phyloP scores from a whole-genome alignment of 371 early-diverging fungal species.

The Mucor plumbeus region DNA sequence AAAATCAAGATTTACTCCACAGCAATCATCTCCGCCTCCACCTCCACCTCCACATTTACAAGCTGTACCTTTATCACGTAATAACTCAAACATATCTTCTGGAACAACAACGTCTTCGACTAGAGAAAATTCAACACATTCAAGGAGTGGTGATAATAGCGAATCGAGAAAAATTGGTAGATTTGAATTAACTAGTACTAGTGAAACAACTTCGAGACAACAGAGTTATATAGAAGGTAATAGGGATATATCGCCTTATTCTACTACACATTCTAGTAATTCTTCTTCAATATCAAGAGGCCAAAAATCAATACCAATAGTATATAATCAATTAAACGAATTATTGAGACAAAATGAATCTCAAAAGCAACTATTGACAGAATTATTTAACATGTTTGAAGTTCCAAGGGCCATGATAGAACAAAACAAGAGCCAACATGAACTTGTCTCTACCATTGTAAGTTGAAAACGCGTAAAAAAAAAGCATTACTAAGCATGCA shows the following conservation, averaged over 20 bases:
- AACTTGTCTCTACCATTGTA: slow-evolving; percentile 17
- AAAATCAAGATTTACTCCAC: slow-evolving; percentile 3
- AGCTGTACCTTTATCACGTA: slow-evolving; percentile 24
- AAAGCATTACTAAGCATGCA: no score
- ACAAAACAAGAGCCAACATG: background rate
- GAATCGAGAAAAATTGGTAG: slow-evolving; percentile 37
- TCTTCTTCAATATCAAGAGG: slow-evolving; percentile 3
- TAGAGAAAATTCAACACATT: slow-evolving; percentile 9
- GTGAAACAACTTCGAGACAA: background rate
- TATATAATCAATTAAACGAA: slow-evolving; percentile 41
- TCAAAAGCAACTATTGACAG: slow-evolving; percentile 37
- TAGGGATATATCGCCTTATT: slow-evolving; percentile 10
- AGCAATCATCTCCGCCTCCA: slow-evolving; percentile 17
- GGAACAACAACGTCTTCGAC: background rate
- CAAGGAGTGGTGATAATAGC: slow-evolving; percentile 12
- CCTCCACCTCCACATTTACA: slow-evolving; percentile 10
- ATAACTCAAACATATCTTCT: slow-evolving; percentile 25
- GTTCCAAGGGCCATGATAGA: background rate
- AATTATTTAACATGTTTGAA: slow-evolving; percentile 23
- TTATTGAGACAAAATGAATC: slow-evolving; percentile 40
- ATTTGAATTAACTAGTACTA: slow-evolving; percentile 31
- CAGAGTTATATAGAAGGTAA: background rate
- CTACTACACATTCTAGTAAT: slow-evolving; percentile 13
- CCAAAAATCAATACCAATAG: slow-evolving; percentile 11
- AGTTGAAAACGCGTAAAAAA: background rate